These are phyloP conservation scores for Protomyces pachydermus DNA, from an alignment of 1,139 yeast species.

Conservation along the genomic window DNA sequence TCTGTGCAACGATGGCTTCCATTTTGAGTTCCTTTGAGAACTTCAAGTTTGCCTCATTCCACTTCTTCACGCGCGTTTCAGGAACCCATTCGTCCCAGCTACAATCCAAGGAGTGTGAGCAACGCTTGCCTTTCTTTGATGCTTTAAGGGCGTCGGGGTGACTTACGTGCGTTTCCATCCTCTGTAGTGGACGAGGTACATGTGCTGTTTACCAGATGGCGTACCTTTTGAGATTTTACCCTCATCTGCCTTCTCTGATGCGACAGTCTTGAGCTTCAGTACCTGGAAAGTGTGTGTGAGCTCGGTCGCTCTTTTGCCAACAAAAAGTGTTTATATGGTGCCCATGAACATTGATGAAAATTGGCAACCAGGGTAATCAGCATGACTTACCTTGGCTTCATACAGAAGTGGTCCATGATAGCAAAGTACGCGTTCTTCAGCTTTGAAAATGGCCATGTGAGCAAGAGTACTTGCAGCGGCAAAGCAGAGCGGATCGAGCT, in stretches of 20 bases:
- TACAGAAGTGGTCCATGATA: constrained; percentile 88
- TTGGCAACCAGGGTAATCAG: constrained; percentile 36
- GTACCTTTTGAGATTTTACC: not conserved
- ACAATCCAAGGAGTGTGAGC: not conserved
- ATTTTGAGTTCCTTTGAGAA: constrained; percentile 60
- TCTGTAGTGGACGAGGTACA: constrained; percentile 74
- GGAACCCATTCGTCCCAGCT: constrained; percentile 95
- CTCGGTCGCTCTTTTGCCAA: not conserved
- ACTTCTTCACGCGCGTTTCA: constrained; percentile 59
- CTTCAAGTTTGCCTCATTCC: constrained; percentile 62
- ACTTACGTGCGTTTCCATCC: constrained; percentile 77
- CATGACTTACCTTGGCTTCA: constrained; percentile 73
- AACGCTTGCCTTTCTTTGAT: not conserved
- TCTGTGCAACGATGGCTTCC: constrained; percentile 44
- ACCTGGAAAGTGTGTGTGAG: constrained; percentile 40
- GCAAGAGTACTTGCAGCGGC: not conserved
- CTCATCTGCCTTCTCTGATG: constrained; percentile 29
- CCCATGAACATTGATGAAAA: constrained; percentile 34
- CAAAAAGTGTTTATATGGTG: not conserved
- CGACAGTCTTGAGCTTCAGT: constrained; percentile 20
- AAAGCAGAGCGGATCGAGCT: not conserved
- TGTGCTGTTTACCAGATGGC: constrained; percentile 28
- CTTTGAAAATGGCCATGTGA: constrained; percentile 13
- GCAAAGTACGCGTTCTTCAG: constrained; percentile 47
- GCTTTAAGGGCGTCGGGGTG: not conserved